These are phyloP conservation scores for Strobilomyces dryophilus DNA, from an alignment of 768 basidiomycete genomes.

Conservation along the genomic window DNA sequence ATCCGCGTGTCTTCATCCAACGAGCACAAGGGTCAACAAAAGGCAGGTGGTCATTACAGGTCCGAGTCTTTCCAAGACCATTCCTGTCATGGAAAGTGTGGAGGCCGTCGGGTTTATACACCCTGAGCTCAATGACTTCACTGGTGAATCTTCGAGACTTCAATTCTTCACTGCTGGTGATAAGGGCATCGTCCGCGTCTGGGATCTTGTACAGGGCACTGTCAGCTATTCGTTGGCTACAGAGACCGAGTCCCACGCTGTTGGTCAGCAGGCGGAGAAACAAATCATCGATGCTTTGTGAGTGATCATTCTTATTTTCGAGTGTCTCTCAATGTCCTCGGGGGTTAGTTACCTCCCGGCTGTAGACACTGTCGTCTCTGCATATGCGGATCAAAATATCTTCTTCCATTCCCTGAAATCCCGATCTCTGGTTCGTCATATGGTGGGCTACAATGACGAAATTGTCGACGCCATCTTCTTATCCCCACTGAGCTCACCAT, in stretches of 20 bases:
- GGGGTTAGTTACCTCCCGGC: conserved; percentile 61
- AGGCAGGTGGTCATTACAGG: conserved; percentile 38
- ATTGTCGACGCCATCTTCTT: conserved; percentile 89
- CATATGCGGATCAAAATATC: conserved; percentile 97
- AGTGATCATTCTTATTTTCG: conserved; percentile 31
- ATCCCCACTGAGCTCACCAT: conserved; percentile 35
- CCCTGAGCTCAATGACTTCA: conserved; percentile 43
- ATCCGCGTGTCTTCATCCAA: conserved; percentile 8
- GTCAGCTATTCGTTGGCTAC: conserved; percentile 56
- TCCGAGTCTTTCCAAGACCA: conserved; percentile 69
- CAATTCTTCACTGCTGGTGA: conserved; percentile 89
- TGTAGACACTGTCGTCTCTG: conserved; percentile 64
- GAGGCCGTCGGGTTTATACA: conserved; percentile 78
- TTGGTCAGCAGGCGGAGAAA: conserved; percentile 71
- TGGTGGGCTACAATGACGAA: conserved; percentile 98
- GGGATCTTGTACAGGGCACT: conserved; percentile 71
- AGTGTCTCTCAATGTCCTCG: conserved; percentile 15
- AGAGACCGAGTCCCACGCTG: conserved; percentile 31
- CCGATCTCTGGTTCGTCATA: conserved; percentile 62
- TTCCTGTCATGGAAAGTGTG: conserved; percentile 79
- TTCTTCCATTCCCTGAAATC: conserved; percentile 80
- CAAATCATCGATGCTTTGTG: conserved; percentile 84
- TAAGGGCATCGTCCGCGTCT: conserved; percentile 79
- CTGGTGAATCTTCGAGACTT: conserved; percentile 35
- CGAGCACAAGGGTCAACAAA: conserved; percentile 21